A percentile compares a stretch with the other conserved stretches of the same genome.
Evolutionary conservation across 768 basidiomycete species (phyloP).

Genomic region (Dioszegia crocea): DNA sequence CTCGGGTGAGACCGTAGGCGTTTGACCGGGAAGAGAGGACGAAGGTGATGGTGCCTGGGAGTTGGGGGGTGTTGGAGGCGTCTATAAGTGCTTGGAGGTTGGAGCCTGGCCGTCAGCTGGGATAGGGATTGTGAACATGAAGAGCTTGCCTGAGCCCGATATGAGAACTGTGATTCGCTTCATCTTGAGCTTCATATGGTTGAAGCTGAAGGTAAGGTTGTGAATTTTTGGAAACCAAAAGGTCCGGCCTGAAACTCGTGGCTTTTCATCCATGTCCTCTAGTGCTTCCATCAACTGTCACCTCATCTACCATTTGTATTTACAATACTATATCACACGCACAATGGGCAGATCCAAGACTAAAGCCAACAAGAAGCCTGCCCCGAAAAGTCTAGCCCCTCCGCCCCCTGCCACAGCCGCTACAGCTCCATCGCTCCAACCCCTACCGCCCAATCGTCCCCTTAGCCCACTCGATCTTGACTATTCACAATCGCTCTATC

Average conservation of each 20-base stretch:
- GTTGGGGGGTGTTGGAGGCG: slow-evolving; percentile 64
- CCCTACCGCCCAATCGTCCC: not conserved
- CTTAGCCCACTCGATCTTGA: not conserved
- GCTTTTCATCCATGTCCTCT: not conserved
- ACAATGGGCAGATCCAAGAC: slow-evolving; percentile 33
- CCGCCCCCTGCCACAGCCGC: not conserved
- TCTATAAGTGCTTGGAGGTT: slow-evolving; percentile 96
- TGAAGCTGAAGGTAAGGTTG: not conserved
- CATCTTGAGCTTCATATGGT: slow-evolving; percentile 11
- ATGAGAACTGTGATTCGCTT: slow-evolving; percentile 59
- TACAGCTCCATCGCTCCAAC: slow-evolving; percentile 2
- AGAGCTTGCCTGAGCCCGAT: slow-evolving; percentile 60
- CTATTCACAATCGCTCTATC: no score
- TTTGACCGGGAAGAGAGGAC: slow-evolving; percentile 90
- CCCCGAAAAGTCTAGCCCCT: slow-evolving; percentile 22
- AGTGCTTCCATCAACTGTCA: not conserved
- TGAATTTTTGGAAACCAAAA: not conserved
- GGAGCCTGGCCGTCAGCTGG: slow-evolving; percentile 59
- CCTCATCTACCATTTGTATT: not conserved
- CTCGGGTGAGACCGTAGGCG: slow-evolving; percentile 83
- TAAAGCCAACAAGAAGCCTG: slow-evolving; percentile 32
- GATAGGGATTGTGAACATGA: no score
- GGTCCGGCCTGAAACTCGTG: not conserved
- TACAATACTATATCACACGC: not conserved
- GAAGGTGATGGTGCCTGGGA: slow-evolving; percentile 69